Conservation (phyloP, 306 rosid genomes). For the Glycine latifolia region DNA sequence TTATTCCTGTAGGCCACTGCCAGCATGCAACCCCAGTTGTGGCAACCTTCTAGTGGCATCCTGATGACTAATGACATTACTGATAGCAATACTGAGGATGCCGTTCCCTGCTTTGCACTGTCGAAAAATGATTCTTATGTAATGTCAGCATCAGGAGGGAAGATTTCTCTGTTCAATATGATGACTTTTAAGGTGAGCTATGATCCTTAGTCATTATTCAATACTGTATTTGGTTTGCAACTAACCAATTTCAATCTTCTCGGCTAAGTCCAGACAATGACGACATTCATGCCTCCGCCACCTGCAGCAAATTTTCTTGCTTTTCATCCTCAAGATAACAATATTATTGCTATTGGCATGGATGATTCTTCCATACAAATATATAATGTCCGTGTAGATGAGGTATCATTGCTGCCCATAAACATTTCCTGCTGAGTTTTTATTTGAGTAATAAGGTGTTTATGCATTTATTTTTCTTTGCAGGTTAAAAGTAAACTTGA, state of each 20-base stretch:
- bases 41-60: constrained; percentile 98
- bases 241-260: constrained; percentile 48
- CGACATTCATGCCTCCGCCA: constrained; percentile 97
- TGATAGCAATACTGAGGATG: constrained; percentile 83
- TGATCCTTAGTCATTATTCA: constrained; percentile 22
- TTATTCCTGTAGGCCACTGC: constrained; percentile 82
- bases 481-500: constrained; percentile 98
- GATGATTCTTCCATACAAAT: constrained; percentile 97
- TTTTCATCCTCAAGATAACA: constrained; percentile 97
- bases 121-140: constrained; percentile 98
- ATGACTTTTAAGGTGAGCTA: constrained; percentile 91
- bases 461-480: constrained; percentile 41
- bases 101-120: constrained; percentile 91
- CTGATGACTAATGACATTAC: constrained; percentile 85
- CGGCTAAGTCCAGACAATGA: constrained; percentile 85
- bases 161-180: constrained; percentile 94
- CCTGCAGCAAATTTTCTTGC: constrained; percentile 99
- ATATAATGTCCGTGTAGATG: constrained; percentile 93
- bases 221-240: constrained; percentile 30
- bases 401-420: constrained; percentile 60
- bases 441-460: constrained; percentile 44
- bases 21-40: constrained; percentile 77
- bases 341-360: constrained; percentile 97
- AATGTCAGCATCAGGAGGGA: constrained; percentile 98
- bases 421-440: constrained; percentile 30